Conservation (phyloP, 2,329 filamentous ascomycete species). For the Colletotrichum navitas region DNA sequence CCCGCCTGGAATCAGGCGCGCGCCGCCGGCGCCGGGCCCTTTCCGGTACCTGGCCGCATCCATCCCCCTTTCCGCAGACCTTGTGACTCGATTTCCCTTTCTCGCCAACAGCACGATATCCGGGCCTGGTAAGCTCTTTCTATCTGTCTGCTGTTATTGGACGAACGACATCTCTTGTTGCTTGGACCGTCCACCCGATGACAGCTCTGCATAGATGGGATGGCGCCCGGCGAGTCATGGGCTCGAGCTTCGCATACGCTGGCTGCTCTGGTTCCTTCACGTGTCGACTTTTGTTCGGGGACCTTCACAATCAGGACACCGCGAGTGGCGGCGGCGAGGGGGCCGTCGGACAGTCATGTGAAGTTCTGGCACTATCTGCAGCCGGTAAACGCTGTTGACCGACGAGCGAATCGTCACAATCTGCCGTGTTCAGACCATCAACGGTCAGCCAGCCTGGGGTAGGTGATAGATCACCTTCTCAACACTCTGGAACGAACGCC, state of each 20-base stretch:
- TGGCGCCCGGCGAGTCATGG: constrained; percentile 23
- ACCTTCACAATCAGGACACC: neutral
- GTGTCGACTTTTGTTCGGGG: neutral
- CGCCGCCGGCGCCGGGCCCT: constrained; percentile 2
- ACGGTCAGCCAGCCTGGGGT: neutral
- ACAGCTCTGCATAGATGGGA: constrained; percentile 23
- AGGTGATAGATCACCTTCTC: neutral
- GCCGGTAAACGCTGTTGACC: too few relatives aligned
- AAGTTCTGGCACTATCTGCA: neutral
- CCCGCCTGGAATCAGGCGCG: neutral
- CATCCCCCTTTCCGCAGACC: neutral
- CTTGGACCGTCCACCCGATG: constrained; percentile 11
- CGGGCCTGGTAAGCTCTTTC: constrained; percentile 7
- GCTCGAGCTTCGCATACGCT: constrained; percentile 13
- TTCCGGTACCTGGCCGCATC: constrained; percentile 12
- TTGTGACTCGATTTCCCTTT: neutral
- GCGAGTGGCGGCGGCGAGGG: neutral
- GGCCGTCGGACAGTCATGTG: neutral
- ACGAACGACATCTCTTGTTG: constrained; percentile 25
- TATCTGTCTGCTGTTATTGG: constrained; percentile 22
- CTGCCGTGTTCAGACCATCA: neutral
- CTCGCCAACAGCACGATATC: constrained; percentile 2
- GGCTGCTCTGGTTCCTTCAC: neutral
- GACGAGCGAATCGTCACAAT: neutral
- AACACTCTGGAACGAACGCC: too few relatives aligned